Conservation (phyloP, 2,329 filamentous ascomycete genomes). For the Ambrosiella xylebori region DNA sequence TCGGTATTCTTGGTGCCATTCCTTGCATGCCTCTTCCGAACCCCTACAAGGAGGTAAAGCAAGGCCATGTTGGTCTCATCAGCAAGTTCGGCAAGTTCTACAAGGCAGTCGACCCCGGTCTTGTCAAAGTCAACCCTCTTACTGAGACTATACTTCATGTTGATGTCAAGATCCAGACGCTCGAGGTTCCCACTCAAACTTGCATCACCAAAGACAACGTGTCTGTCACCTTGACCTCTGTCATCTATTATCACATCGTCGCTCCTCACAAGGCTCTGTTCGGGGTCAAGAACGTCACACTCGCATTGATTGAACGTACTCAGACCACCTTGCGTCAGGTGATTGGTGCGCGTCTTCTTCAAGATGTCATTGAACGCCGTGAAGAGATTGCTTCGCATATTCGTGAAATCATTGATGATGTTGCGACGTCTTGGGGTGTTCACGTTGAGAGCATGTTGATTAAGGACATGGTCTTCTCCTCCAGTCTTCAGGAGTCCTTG, state of each 20-base stretch:
- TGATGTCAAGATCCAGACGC: conserved; percentile 98
- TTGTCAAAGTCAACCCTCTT: conserved; percentile 93
- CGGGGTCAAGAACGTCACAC: conserved; percentile 83
- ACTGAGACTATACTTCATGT: conserved; percentile 79
- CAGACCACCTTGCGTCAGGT: conserved; percentile 96
- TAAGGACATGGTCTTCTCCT: conserved; percentile 96
- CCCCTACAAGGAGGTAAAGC: conserved; percentile 79
- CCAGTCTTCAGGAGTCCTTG: conserved; percentile 86
- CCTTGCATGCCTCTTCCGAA: conserved; percentile 88
- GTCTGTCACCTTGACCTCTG: conserved; percentile 77
- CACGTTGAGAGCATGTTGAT: conserved; percentile 97
- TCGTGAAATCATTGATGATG: conserved; percentile 92
- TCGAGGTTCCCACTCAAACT: conserved; percentile 86
- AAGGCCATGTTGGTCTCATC: conserved; percentile 88
- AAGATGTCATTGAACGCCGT: conserved; percentile 95
- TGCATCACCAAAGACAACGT: conserved; percentile 99
- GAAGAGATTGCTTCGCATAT: conserved; percentile 94
- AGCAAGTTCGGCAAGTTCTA: conserved; percentile 93
- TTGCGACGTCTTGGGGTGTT: conserved; percentile 85
- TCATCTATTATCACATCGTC: conserved; percentile 98
- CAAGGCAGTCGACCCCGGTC: conserved; percentile 85
- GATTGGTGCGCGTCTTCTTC: conserved; percentile 82
- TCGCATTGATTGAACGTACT: conserved; percentile 93
- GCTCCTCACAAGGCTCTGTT: conserved; percentile 94
- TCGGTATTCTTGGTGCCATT: conserved; percentile 70